Evolutionary conservation across 2,329 filamentous ascomycete species (phyloP).

Genomic region (Colletotrichum sublineola): DNA sequence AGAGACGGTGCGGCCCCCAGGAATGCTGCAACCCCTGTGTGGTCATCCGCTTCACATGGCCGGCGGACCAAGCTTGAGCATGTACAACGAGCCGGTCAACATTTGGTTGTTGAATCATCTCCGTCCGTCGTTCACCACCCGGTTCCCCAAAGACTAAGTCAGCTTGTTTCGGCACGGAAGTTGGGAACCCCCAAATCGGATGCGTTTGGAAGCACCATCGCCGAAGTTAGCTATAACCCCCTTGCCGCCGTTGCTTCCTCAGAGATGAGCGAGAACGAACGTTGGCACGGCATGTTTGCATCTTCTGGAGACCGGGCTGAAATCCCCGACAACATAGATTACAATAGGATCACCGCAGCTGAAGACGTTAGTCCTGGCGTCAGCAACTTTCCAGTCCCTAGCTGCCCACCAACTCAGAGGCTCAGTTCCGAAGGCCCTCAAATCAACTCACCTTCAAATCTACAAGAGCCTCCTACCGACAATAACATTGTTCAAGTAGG

Average conservation of each 20-base stretch:
- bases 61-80: neutral
- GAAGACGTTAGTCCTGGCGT: constrained; percentile 22
- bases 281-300: constrained; percentile 21
- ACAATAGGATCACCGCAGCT: neutral
- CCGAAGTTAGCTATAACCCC: constrained; percentile 11
- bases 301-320: neutral
- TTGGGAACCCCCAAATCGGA: neutral
- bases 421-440: constrained; percentile 12
- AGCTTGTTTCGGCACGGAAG: constrained; percentile 3
- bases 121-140: constrained; percentile 36
- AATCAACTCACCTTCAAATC: neutral
- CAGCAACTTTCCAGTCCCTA: constrained; percentile 6
- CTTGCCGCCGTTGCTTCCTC: neutral
- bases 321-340: neutral
- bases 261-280: constrained; percentile 17
- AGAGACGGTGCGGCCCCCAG: neutral
- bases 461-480: neutral
- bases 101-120: constrained; percentile 23
- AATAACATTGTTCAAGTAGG: neutral
- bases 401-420: neutral
- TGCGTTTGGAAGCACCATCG: constrained; percentile 20
- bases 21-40: neutral
- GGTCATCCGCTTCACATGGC: neutral
- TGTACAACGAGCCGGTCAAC: constrained; percentile 3
- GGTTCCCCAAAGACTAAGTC: constrained; percentile 36